phyloP scores from a whole-genome alignment of 768 basidiomycete species.

The Agrocybe pediades region DNA sequence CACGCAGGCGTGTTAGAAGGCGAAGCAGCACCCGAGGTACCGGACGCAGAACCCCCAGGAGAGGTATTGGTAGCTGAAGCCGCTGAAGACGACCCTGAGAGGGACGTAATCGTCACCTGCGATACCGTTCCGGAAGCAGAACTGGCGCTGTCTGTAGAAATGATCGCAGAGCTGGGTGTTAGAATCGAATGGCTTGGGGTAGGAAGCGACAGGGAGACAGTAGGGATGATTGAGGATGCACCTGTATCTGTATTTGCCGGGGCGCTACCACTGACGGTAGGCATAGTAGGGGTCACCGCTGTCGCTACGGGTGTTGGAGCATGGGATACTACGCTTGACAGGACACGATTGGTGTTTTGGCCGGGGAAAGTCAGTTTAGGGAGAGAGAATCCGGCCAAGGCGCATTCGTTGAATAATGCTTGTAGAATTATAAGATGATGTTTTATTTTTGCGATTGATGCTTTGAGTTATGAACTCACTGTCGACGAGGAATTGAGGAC shows the following conservation, averaged over 20 bases:
- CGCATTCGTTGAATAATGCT: background rate
- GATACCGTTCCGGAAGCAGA: background rate
- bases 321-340: background rate
- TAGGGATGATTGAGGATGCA: background rate
- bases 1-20: background rate
- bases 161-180: background rate
- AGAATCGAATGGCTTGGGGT: background rate
- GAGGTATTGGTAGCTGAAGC: background rate
- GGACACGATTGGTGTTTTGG: background rate
- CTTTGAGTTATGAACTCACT: slow-evolving; percentile 22
- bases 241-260: background rate
- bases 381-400: background rate
- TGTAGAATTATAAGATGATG: too few species aligned
- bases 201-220: background rate
- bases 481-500: slow-evolving; percentile 34
- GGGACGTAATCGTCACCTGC: background rate
- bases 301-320: background rate
- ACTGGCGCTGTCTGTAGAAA: background rate
- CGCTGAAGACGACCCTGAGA: too few species aligned
- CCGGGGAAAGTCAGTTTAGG: background rate
- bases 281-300: background rate
- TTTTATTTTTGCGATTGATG: too few species aligned
- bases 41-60: too few species aligned
- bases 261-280: background rate
- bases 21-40: background rate